Conservation (phyloP, 129 eudicot species). For the Glebionis coronaria region DNA sequence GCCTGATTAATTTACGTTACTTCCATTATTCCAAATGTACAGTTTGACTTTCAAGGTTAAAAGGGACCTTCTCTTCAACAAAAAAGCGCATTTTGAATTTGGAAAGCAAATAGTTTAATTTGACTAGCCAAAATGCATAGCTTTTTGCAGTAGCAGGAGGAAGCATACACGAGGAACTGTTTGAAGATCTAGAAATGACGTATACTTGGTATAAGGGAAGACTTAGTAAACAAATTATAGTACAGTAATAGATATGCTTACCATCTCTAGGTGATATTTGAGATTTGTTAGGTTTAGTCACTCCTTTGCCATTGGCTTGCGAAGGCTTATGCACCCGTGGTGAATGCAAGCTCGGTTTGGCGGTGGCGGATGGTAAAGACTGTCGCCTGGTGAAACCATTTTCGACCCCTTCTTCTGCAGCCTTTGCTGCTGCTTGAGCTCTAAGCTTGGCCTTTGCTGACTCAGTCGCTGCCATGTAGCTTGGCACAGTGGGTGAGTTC, state of each 20-base stretch:
- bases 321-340: constrained; percentile 73
- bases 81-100: too few species aligned
- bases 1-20: too few species aligned
- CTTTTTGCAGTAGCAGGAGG: too few species aligned
- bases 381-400: constrained; percentile 64
- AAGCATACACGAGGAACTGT: too few species aligned
- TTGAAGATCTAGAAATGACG: too few species aligned
- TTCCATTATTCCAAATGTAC: too few species aligned
- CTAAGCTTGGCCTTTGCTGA: constrained; percentile 95
- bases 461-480: constrained; percentile 93
- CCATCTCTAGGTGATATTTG: constrained; percentile 76
- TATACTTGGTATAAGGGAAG: too few species aligned
- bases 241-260: constrained; percentile 23
- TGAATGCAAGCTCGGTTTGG: constrained; percentile 54
- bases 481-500: constrained; percentile 77
- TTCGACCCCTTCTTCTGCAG: constrained; percentile 65
- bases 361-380: constrained; percentile 72
- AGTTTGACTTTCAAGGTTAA: too few species aligned
- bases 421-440: constrained; percentile 62
- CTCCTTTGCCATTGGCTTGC: constrained; percentile 72
- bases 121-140: too few species aligned
- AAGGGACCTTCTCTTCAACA: too few species aligned
- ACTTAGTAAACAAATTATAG: too few species aligned
- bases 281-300: constrained; percentile 50
- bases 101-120: too few species aligned